Conservation (phyloP, 306 rosid genomes). For the Hippophae rhamnoides region DNA sequence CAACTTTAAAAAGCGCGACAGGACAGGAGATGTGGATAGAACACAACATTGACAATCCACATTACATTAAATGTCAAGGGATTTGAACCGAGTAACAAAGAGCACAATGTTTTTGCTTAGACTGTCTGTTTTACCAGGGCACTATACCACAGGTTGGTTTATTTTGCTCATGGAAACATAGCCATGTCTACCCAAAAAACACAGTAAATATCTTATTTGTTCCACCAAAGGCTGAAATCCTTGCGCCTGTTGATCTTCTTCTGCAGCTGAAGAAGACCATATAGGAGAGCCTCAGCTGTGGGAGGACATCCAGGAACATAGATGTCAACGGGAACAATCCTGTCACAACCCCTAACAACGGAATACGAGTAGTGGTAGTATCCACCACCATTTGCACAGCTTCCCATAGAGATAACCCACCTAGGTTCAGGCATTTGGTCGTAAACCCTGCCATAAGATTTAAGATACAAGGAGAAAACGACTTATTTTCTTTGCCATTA, state of each 20-base stretch:
- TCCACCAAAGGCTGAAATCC: constrained; percentile 96
- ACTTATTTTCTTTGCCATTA: not conserved
- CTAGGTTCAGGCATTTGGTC: constrained; percentile 99
- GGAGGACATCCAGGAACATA: constrained; percentile 98
- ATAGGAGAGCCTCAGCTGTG: constrained; percentile 87
- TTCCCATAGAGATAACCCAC: constrained; percentile 99
- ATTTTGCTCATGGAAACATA: constrained; percentile 26
- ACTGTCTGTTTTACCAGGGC: constrained; percentile 18
- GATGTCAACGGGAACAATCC: constrained; percentile 93
- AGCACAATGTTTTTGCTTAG: constrained; percentile 31
- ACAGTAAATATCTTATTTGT: constrained; percentile 46
- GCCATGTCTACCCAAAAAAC: constrained; percentile 21
- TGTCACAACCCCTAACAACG: constrained; percentile 89
- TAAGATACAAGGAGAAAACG: constrained; percentile 4
- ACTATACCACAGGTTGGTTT: constrained; percentile 32
- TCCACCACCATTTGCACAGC: constrained; percentile 99
- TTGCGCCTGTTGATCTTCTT: constrained; percentile 97
- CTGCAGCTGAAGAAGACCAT: constrained; percentile 95
- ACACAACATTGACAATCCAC: not conserved
- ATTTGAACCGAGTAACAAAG: constrained; percentile 20
- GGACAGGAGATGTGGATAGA: constrained; percentile 8
- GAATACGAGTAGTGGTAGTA: constrained; percentile 96
- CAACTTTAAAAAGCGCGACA: constrained; percentile 19
- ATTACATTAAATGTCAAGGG: constrained; percentile 8
- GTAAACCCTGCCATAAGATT: constrained; percentile 62